A percentile compares a stretch with the other conserved stretches of the same genome.
These are phyloP conservation scores for Cordyceps cicadae DNA, from an alignment of 2,329 filamentous ascomycete species.

Conservation along the genomic window DNA sequence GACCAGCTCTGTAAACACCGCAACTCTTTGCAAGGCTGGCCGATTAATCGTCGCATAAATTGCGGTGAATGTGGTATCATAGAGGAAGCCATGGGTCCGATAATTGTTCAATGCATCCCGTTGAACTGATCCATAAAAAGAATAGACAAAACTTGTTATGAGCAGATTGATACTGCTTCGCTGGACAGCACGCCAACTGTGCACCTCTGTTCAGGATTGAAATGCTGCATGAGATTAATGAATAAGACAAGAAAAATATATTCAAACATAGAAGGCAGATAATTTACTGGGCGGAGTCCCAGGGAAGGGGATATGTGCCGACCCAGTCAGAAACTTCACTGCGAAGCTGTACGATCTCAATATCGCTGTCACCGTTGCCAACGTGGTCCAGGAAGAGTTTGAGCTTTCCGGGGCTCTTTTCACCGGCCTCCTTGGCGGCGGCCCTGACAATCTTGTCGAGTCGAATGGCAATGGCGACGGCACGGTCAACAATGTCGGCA, in stretches of 20 bases:
- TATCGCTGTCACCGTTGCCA: slow-evolving; percentile 56
- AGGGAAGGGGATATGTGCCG: slow-evolving; percentile 63
- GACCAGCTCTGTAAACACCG: not conserved
- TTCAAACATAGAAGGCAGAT: slow-evolving; percentile 7
- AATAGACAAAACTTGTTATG: not conserved
- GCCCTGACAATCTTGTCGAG: slow-evolving; percentile 66
- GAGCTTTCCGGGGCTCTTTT: slow-evolving; percentile 57
- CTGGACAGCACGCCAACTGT: not conserved
- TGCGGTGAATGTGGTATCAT: not conserved
- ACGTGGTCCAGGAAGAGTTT: slow-evolving; percentile 62
- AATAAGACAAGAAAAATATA: slow-evolving; percentile 5
- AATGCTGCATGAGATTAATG: not conserved
- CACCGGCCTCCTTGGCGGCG: slow-evolving; percentile 56
- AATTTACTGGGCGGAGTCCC: slow-evolving; percentile 38
- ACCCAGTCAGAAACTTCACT: slow-evolving; percentile 74
- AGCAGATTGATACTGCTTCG: slow-evolving; percentile 1
- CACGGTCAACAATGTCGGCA: slow-evolving; percentile 76
- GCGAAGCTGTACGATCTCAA: slow-evolving; percentile 64
- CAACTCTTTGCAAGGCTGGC: not conserved
- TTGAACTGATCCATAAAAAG: slow-evolving; percentile 1
- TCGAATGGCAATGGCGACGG: slow-evolving; percentile 68
- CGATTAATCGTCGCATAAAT: not conserved
- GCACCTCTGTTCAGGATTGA: not conserved
- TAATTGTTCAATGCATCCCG: not conserved
- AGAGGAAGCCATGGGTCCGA: not conserved